These are phyloP conservation scores for Thinopyrum obtusiflorum DNA, from an alignment of 202 grass and related monocot species.

Conservation along the genomic window DNA sequence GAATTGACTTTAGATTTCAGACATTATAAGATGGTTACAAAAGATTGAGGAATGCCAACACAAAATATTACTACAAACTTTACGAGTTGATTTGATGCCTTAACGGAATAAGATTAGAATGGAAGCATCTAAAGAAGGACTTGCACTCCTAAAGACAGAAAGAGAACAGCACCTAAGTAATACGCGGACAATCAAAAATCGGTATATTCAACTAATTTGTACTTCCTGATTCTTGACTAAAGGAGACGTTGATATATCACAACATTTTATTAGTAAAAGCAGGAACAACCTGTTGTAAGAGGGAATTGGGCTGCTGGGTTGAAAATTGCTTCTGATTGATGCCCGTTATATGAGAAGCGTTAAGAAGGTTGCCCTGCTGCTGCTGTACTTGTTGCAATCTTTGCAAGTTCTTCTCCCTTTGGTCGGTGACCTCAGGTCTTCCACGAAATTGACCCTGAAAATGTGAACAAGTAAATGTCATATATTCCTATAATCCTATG, in stretches of 20 bases:
- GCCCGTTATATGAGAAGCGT: conserved; percentile 48
- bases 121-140: conserved; percentile 11
- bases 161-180: neutral
- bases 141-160: neutral
- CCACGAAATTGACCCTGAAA: conserved; percentile 65
- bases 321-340: conserved; percentile 80
- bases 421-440: conserved; percentile 80
- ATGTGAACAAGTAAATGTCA: conserved; percentile 8
- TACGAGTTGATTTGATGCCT: conserved; percentile 8
- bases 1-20: neutral
- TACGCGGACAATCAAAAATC: conserved; percentile 3
- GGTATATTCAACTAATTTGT: conserved; percentile 1
- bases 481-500: neutral
- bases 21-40: neutral
- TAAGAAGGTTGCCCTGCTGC: conserved; percentile 67
- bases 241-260: neutral
- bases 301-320: conserved; percentile 68
- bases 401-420: conserved; percentile 86
- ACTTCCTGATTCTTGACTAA: neutral
- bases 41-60: neutral
- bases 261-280: conserved; percentile 16
- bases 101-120: neutral
- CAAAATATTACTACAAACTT: neutral
- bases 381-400: conserved; percentile 76
- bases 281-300: conserved; percentile 76